These are phyloP conservation scores for Erythrophleum ivorense DNA, from an alignment of 331 rosid species.

Conservation along the genomic window DNA sequence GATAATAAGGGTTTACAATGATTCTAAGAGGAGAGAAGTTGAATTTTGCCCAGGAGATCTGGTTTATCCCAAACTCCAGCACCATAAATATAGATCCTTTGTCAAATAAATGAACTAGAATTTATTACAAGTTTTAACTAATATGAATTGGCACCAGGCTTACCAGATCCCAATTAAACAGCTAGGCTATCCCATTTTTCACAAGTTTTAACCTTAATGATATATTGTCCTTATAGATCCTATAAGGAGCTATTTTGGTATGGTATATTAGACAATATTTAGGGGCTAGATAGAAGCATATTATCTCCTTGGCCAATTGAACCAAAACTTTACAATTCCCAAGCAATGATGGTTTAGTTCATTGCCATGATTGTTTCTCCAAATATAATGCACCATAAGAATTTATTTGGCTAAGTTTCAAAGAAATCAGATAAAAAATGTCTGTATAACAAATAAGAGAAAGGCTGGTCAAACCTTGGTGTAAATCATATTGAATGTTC, in stretches of 20 bases:
- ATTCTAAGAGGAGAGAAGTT: not conserved
- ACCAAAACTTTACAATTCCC: slow-evolving; percentile 17
- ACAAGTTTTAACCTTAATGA: not conserved
- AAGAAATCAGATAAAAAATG: slow-evolving; percentile 22
- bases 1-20: not conserved
- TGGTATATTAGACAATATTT: slow-evolving; percentile 1
- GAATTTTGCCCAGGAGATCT: not conserved
- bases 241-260: slow-evolving; percentile 17
- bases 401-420: slow-evolving; percentile 8
- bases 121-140: not conserved
- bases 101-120: not conserved
- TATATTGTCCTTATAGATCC: not conserved
- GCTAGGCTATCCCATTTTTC: not conserved
- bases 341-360: not conserved
- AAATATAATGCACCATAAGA: slow-evolving; percentile 9
- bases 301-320: not conserved
- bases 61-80: not conserved
- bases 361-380: slow-evolving; percentile 27
- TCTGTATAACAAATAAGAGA: slow-evolving; percentile 22
- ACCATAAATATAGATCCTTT: not conserved
- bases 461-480: slow-evolving; percentile 65
- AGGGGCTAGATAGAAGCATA: slow-evolving; percentile 22
- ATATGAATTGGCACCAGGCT: slow-evolving; percentile 12
- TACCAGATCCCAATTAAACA: not conserved
- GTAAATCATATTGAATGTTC: slow-evolving; percentile 86